These are phyloP conservation scores for Durusdinium trenchii DNA, from an alignment of 73 alveolate genomes.

Conservation along the genomic window DNA sequence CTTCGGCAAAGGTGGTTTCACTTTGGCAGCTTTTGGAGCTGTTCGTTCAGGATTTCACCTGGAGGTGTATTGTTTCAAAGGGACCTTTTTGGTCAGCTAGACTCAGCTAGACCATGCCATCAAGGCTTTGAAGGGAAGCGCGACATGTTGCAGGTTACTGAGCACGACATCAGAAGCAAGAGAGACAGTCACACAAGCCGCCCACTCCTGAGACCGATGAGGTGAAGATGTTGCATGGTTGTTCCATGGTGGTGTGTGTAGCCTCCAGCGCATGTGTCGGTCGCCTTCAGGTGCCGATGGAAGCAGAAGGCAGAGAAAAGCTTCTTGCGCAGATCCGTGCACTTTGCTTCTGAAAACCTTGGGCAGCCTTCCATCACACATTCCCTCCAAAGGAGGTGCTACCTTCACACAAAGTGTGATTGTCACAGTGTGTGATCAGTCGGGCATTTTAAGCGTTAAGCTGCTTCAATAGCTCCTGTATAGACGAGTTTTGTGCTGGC, in stretches of 20 bases:
- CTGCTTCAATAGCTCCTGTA: too few relatives aligned
- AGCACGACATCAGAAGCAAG: conserved; percentile 75
- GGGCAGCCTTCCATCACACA: background rate
- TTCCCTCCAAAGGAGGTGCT: conserved; percentile 58
- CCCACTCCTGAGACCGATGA: background rate
- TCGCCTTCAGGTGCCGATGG: conserved; percentile 69
- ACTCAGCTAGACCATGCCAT: too few relatives aligned
- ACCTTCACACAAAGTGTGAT: conserved; percentile 37
- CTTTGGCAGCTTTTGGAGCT: too few relatives aligned
- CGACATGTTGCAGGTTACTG: conserved; percentile 28
- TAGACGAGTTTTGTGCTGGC: too few relatives aligned
- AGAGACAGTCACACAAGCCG: conserved; percentile 67
- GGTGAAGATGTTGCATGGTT: background rate
- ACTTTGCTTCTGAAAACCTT: background rate
- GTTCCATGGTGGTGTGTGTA: background rate
- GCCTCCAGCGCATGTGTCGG: too few relatives aligned
- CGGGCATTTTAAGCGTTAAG: too few relatives aligned
- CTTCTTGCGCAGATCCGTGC: conserved; percentile 77
- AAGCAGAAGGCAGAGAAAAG: conserved; percentile 60
- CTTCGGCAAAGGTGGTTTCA: too few relatives aligned
- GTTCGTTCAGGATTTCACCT: too few relatives aligned
- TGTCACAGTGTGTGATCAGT: too few relatives aligned
- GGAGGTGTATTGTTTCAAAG: too few relatives aligned
- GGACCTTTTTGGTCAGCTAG: too few relatives aligned
- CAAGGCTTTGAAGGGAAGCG: too few relatives aligned